Conservation (phyloP, 257 asterid genomes). For the Plantago ovata region DNA sequence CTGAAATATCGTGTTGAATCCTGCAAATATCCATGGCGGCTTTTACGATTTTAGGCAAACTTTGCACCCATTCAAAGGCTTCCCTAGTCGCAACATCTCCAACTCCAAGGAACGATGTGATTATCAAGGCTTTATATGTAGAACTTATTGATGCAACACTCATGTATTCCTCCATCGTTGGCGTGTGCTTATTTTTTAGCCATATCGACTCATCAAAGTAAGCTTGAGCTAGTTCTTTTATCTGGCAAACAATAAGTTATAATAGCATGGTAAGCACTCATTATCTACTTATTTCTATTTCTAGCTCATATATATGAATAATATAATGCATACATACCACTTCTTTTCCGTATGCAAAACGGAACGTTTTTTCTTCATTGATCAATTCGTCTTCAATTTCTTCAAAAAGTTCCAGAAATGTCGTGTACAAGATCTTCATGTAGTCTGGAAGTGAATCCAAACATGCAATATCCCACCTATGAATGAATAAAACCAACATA, state of each 20-base stretch:
- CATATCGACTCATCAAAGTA: not conserved
- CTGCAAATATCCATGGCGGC: constrained; percentile 21
- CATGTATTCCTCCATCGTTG: constrained; percentile 24
- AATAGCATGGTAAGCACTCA: too few species aligned
- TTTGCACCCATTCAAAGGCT: constrained; percentile 25
- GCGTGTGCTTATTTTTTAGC: too few species aligned
- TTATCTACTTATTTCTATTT: too few species aligned
- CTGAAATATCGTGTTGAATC: constrained; percentile 19
- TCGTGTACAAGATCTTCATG: constrained; percentile 27
- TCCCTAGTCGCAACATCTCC: constrained; percentile 19
- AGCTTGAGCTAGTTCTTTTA: too few species aligned
- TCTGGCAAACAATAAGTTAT: too few species aligned
- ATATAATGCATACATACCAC: constrained; percentile 15
- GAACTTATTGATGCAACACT: constrained; percentile 14
- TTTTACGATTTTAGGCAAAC: constrained; percentile 18
- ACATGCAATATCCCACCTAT: constrained; percentile 30
- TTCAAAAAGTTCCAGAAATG: constrained; percentile 16
- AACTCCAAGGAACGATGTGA: constrained; percentile 25
- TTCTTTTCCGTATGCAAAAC: constrained; percentile 20
- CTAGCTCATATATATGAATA: too few species aligned
- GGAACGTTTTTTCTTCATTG: constrained; percentile 17
- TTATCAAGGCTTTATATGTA: constrained; percentile 11
- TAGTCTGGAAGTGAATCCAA: constrained; percentile 29
- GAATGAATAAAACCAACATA: not conserved
- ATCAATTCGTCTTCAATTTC: constrained; percentile 29